Evolutionary conservation across 2,329 filamentous ascomycete genomes (phyloP), one percentile per base, ranked within the genome.

Genomic region (Arthrinium phaeospermum): DNA sequence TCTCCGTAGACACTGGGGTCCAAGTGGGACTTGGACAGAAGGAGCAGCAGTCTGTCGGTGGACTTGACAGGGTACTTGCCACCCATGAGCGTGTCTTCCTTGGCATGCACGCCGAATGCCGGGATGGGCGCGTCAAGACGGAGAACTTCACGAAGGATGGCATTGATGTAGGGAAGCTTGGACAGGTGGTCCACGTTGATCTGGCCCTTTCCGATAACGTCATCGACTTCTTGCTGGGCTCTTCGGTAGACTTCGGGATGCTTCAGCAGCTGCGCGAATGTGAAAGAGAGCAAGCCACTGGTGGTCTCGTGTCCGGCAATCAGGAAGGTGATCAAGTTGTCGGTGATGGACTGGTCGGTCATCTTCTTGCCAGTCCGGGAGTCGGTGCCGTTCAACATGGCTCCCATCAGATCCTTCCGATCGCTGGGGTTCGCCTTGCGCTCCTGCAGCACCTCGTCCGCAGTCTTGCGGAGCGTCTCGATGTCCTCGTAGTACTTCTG

Each of bases 351-450:
- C 5, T 87, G 84, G 73, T 93, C 90, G 1, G 84, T 87, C 75
- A 94, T 82, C n/a, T 86, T 87, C 75, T 91, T 84, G 16, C 92
- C 91, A 4, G 92, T 94, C 80, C 90, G 88, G 0, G 90, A 86
- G 77, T 95, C 93, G 14, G 86, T 86, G 0, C 91, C 91, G 8
- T 90, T 84, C 64, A 95, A 82, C 91, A 95, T 93, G 45, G 91
- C 89, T 73, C 89, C 89, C 14, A 95, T 81, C 7, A 95, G 83
- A 79, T 95, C 93, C 71, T 91, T 92, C 75, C 89, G 88, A 6
- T 87, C 85, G 2, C 57, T 61, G 1, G 89, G 88, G 71, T 91
- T 84, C 24, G 85, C 80, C 74, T 87, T 89, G 34, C 92, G 85
- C 6, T 88, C 81, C 30, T 89, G 83, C 0, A 94, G 84, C 13